A percentile compares a stretch with the other conserved stretches of the same genome.
phyloP scores from a whole-genome alignment of 2,329 filamentous ascomycete genomes.

The Ophiocordyceps camponoti-rufipedis region DNA sequence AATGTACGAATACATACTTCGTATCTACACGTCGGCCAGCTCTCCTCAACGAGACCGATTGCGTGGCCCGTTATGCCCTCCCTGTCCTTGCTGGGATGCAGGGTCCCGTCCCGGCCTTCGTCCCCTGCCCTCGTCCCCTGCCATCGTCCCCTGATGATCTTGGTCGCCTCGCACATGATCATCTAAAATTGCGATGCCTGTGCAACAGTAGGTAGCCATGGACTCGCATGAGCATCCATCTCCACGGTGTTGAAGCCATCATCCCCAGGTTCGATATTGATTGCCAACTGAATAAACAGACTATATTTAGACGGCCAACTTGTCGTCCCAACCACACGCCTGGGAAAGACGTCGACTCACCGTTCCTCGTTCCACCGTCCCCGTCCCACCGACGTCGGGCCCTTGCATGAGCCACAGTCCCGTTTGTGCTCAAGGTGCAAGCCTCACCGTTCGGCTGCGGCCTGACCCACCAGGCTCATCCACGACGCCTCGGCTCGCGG shows the following conservation, averaged over 20 bases:
- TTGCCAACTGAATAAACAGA: too few species aligned
- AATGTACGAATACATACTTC: neutral
- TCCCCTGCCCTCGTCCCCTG: neutral
- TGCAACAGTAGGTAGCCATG: neutral
- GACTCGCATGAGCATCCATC: too few species aligned
- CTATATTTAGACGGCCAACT: too few species aligned
- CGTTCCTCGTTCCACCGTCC: neutral
- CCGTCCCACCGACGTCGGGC: neutral
- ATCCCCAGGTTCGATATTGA: too few species aligned
- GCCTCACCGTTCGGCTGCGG: constrained; percentile 1
- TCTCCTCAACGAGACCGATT: too few species aligned
- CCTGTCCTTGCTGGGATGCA: neutral
- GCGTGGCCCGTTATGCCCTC: neutral
- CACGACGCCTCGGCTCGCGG: neutral
- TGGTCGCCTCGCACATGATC: neutral
- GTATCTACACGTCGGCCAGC: neutral
- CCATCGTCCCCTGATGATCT: neutral
- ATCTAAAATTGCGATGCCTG: neutral
- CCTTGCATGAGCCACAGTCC: neutral
- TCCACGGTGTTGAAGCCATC: neutral
- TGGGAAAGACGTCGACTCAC: neutral
- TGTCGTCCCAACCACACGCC: too few species aligned
- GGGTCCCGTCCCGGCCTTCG: neutral
- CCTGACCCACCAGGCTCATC: neutral
- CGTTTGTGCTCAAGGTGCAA: neutral